These are phyloP conservation scores for Camillea tinctor DNA, from an alignment of 2,329 filamentous ascomycete species.

Conservation along the genomic window DNA sequence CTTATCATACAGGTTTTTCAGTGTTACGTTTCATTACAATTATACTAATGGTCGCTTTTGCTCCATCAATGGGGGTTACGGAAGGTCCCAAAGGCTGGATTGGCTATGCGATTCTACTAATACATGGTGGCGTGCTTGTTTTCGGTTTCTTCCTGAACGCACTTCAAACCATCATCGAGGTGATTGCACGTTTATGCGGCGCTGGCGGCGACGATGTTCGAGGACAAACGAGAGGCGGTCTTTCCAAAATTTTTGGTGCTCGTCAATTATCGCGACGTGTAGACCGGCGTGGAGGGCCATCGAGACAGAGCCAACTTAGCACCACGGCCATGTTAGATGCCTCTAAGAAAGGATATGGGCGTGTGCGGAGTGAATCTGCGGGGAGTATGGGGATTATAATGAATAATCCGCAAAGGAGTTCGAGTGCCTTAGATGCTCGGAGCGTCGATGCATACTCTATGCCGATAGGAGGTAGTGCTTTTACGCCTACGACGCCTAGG, in stretches of 20 bases:
- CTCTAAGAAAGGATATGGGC: constrained; percentile 61
- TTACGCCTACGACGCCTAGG: constrained; percentile 71
- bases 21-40: constrained; percentile 72
- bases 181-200: constrained; percentile 76
- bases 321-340: constrained; percentile 75
- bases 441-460: constrained; percentile 46
- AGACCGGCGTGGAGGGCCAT: constrained; percentile 59
- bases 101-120: constrained; percentile 83
- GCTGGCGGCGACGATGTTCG: constrained; percentile 73
- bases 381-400: constrained; percentile 55
- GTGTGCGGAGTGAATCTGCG: constrained; percentile 60
- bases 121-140: constrained; percentile 81
- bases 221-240: constrained; percentile 73
- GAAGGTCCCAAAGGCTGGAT: constrained; percentile 90
- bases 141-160: constrained; percentile 94
- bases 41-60: constrained; percentile 77
- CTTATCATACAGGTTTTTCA: constrained; percentile 86
- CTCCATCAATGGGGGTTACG: constrained; percentile 75
- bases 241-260: constrained; percentile 89
- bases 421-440: constrained; percentile 53
- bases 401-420: constrained; percentile 48
- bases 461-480: constrained; percentile 59
- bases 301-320: constrained; percentile 79
- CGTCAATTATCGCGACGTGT: constrained; percentile 79
- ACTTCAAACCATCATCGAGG: constrained; percentile 85